Percentiles rank a stretch among this genome's conserved stretches.
phyloP scores from a whole-genome alignment of 371 early-diverging fungal species.

The Coemansia sp. region DNA sequence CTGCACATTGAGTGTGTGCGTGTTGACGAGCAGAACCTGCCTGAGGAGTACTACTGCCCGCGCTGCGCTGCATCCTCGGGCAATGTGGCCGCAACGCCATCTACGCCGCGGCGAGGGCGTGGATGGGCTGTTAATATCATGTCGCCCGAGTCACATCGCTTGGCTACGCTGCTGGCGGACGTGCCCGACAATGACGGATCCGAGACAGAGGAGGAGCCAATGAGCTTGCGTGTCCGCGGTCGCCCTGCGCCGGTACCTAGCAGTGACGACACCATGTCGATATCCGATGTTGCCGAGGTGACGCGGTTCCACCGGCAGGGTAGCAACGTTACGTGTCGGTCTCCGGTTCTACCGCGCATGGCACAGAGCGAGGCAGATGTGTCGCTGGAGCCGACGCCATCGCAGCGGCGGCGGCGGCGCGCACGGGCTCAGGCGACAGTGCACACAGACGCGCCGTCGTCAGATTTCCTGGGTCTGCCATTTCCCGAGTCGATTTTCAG shows the following conservation, averaged over 20 bases:
- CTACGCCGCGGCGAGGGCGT: conserved; percentile 22
- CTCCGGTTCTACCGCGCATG: conserved; percentile 31
- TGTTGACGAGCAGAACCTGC: conserved; percentile 50
- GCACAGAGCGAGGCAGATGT: conserved; percentile 42
- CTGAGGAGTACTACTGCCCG: conserved; percentile 60
- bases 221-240: conserved; percentile 10
- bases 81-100: not conserved
- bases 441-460: conserved; percentile 42
- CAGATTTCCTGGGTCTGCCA: conserved; percentile 44
- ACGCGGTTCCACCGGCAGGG: conserved; percentile 51
- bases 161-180: conserved; percentile 39
- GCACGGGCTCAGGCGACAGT: conserved; percentile 28
- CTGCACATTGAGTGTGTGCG: conserved; percentile 62
- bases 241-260: conserved; percentile 2
- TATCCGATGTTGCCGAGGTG: conserved; percentile 47
- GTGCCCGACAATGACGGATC: conserved; percentile 37
- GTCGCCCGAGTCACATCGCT: conserved; percentile 43
- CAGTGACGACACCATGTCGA: conserved; percentile 50
- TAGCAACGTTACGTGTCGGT: conserved; percentile 21
- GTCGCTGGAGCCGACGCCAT: conserved; percentile 17
- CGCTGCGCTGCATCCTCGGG: conserved; percentile 42
- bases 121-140: conserved; percentile 8
- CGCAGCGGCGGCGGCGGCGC: conserved; percentile 16
- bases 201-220: conserved; percentile 47
- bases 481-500: conserved; percentile 45